Base-by-base conservation (phyloP, 2,329 filamentous ascomycete species). In the Rhinocladiella similis region DNA sequence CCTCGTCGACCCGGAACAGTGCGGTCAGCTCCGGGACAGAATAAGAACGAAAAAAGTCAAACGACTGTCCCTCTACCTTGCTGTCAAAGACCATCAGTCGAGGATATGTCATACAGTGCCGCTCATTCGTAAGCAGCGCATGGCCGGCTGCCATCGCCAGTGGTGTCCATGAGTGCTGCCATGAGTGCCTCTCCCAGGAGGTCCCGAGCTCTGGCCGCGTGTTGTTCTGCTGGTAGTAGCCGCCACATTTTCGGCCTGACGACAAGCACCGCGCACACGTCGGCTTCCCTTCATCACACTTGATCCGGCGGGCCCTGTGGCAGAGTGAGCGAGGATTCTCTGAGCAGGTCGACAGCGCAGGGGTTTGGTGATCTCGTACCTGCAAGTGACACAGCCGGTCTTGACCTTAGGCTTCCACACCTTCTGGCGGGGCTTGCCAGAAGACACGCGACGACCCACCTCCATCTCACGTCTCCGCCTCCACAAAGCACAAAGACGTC, bases 31-130 rank as follows among this genome's bases (percentile, higher is more conserved):
- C 52, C 39, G 27, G 22, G n/a, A 54, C 52, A 4, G 45, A 48
- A 16, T 29, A 39, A 16, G 52, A 49, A 10, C 46, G 45, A 20
- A 54, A 54, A 46, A 54, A 54, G 14, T 49, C 45, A 14, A 42
- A 54, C 16, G 42, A 39, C 12, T 54, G 52, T 22, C 46, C 41
- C 35, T 54, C 52, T 14, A 48, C 52, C 20, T 22, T 19, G 20
- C 52, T 54, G 38, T 54, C 52, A 36, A 54, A 54, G n/a, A 54
- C 52, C 16, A 54, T 45, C 13, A 54, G 38, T 22, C 22, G 35
- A 35, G 52, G 52, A 9, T 46, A 27, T 25, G 48, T 38, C 18
- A 42, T 14, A 7, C 10, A 33, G 10, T 33, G 29, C 14, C 22
- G 52, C 5, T 16, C 12, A 3, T 27, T 46, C 43, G 52, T 38